These are phyloP conservation scores for Adansonia madagascariensis DNA, from an alignment of 441 rosid genomes.

Conservation along the genomic window DNA sequence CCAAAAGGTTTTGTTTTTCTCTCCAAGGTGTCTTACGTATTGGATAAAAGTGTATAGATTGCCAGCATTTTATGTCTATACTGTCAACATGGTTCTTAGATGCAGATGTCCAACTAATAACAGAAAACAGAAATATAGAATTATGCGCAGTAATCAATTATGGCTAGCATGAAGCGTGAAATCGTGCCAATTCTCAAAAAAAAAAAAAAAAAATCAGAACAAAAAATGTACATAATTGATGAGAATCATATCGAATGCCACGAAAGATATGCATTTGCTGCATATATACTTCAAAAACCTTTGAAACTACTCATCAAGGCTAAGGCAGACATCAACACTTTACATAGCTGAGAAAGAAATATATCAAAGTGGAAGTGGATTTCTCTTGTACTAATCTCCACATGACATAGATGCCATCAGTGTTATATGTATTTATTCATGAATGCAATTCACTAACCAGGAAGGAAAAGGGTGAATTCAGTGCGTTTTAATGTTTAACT, in stretches of 20 bases:
- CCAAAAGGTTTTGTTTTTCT: not conserved
- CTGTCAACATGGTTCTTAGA: not conserved
- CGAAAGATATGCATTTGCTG: not conserved
- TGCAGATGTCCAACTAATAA: not conserved
- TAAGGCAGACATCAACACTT: not conserved
- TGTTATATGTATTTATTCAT: not conserved
- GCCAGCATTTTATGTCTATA: not conserved
- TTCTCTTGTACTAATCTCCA: not conserved
- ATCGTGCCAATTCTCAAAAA: not conserved
- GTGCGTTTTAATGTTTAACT: slow-evolving; percentile 13
- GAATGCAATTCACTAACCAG: not conserved
- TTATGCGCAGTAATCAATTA: not conserved
- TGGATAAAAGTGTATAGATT: not conserved
- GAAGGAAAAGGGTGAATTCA: not conserved
- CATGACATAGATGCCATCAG: not conserved
- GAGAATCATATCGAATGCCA: not conserved
- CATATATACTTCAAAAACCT: not conserved
- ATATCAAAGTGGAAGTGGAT: slow-evolving; percentile 9
- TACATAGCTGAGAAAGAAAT: not conserved
- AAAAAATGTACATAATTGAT: not conserved
- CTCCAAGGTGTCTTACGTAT: not conserved
- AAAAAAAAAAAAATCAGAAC: not conserved
- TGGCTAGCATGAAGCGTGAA: not conserved
- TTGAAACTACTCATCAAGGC: slow-evolving; percentile 12
- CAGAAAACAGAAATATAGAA: not conserved